Base-by-base conservation (phyloP, 257 asterid genomes). In the Marsdenia floribunda region DNA sequence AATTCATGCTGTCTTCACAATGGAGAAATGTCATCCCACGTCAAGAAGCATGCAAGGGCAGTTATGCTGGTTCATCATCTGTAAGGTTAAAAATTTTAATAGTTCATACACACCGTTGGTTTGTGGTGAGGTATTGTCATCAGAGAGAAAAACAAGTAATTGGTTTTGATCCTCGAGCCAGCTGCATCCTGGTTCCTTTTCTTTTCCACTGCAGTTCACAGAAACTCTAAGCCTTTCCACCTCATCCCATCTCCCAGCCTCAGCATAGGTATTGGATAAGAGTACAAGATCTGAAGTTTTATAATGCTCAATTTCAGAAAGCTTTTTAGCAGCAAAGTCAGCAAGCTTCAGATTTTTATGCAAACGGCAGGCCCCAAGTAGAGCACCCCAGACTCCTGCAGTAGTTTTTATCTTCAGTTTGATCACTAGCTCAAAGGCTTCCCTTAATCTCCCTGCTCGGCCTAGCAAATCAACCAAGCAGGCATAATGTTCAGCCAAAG, bases 401-500 rank as follows among this genome's bases (percentile, higher is more conserved):
- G 80, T 79, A 63, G 75, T 76, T 77, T 81, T 78, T 29, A 68
- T 75, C 44, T 79, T 85, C 83, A 82, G 52, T 10, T 69, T 75
- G 54, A 50, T 46, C 24, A 84, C 77, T 14, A 86, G 40, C 59
- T 60, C 69, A 66, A 80, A 68, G 12, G 87, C 90, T 78, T 88
- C 86, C 38, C 82, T 73, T 73, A 88, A 73, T 78, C 78, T 83
- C 42, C 90, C 89, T 8, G 86, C 86, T 64, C 90, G 81, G 40
- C 85, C 86, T 46, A 86, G 87, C 78, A 86, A 74, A 77, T 86
- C 90, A 55, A 88, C 79, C 77, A 84, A 72, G 72, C 86, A 81
- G 35, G 86, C 68, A 68, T 77, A 82, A 53, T 80, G 89, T 68
- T 82, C 86, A 19, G 77, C 53, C 42, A 71, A 71, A 53, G 84